phyloP scores from a whole-genome alignment of 306 rosid species.

The Canavalia gladiata region DNA sequence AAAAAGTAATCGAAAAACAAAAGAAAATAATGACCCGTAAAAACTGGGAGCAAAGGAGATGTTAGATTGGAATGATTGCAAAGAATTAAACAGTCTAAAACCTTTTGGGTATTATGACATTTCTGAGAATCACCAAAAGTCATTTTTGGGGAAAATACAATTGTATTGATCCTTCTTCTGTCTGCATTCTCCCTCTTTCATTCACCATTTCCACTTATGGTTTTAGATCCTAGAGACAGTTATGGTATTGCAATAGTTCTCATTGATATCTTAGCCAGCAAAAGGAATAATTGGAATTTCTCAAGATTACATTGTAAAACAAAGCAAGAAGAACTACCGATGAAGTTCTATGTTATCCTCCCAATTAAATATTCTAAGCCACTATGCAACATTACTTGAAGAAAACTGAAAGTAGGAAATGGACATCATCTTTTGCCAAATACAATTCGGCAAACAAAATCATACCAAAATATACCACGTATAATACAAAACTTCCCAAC shows the following conservation, averaged over 20 bases:
- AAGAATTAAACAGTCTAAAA: background rate
- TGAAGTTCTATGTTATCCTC: background rate
- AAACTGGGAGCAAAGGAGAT: background rate
- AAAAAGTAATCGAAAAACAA: conserved; percentile 2
- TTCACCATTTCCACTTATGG: background rate
- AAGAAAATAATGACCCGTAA: background rate
- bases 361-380: background rate
- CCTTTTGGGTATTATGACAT: conserved; percentile 2
- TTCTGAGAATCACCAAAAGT: background rate
- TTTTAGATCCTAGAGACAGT: conserved; percentile 12
- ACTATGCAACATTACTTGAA: background rate
- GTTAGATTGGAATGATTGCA: conserved; percentile 11
- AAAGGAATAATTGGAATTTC: background rate
- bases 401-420: background rate
- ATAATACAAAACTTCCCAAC: background rate
- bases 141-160: background rate
- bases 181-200: background rate
- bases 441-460: background rate
- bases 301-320: background rate
- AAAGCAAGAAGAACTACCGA: background rate
- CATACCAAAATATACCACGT: background rate
- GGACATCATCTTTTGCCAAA: background rate
- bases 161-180: background rate
- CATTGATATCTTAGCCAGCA: background rate
- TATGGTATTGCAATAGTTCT: background rate